phyloP scores from a whole-genome alignment of 306 rosid species.

The Medicago ruthenica region DNA sequence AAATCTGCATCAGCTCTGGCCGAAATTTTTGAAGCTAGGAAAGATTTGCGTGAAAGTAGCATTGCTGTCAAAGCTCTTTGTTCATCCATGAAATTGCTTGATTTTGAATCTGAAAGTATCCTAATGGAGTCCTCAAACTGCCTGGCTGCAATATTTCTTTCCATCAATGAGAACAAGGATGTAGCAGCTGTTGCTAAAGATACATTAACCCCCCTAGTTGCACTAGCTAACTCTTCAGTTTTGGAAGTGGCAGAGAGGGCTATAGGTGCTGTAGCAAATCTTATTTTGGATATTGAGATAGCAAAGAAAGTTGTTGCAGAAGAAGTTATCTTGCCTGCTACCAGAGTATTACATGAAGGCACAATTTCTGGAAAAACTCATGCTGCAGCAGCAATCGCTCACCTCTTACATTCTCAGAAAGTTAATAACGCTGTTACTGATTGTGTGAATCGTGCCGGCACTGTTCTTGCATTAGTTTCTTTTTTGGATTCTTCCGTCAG shows the following conservation, averaged over 20 bases:
- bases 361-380: conserved; percentile 76
- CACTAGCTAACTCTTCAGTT: conserved; percentile 75
- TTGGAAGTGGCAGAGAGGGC: conserved; percentile 91
- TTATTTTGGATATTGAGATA: conserved; percentile 78
- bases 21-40: conserved; percentile 85
- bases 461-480: conserved; percentile 91
- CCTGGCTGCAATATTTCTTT: conserved; percentile 88
- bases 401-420: conserved; percentile 76
- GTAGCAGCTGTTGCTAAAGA: conserved; percentile 81
- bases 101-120: conserved; percentile 79
- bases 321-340: conserved; percentile 89
- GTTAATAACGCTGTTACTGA: conserved; percentile 74
- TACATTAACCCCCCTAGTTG: conserved; percentile 63
- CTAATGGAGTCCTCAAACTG: conserved; percentile 84
- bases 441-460: conserved; percentile 82
- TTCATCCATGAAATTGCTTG: conserved; percentile 75
- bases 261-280: conserved; percentile 90
- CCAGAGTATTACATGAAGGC: conserved; percentile 88
- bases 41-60: conserved; percentile 90
- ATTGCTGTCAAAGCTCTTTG: conserved; percentile 81
- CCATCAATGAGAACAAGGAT: conserved; percentile 89
- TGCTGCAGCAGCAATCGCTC: conserved; percentile 96
- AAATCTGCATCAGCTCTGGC: conserved; percentile 93
- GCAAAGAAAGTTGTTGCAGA: conserved; percentile 78
- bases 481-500: conserved; percentile 74